Percentiles rank a stretch among this genome's conserved stretches.
Evolutionary conservation across 2,329 filamentous ascomycete genomes (phyloP).

Genomic region (Arthrobotrys megalospora): DNA sequence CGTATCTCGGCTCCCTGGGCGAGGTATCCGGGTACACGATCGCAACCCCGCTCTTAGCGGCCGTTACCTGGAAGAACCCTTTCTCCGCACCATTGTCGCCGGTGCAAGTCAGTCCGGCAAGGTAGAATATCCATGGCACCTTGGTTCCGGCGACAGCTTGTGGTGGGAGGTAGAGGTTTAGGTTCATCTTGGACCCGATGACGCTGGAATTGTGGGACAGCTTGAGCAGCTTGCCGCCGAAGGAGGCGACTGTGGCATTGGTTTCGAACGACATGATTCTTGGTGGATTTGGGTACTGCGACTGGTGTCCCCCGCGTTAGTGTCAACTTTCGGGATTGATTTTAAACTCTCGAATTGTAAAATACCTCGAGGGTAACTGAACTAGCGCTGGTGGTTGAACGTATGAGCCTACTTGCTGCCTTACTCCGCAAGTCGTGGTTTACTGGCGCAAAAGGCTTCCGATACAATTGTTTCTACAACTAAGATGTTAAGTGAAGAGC

Average conservation of each 20-base stretch:
- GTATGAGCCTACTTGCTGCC: constrained; percentile 1
- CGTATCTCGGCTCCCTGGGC: constrained; percentile 83
- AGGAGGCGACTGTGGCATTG: constrained; percentile 88
- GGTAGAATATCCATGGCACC: constrained; percentile 89
- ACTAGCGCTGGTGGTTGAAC: background rate
- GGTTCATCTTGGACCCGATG: constrained; percentile 88
- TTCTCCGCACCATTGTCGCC: constrained; percentile 86
- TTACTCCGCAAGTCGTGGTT: background rate
- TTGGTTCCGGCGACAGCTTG: constrained; percentile 69
- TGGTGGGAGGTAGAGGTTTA: constrained; percentile 88
- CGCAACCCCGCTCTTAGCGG: constrained; percentile 86
- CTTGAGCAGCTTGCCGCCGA: constrained; percentile 95
- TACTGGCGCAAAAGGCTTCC: background rate
- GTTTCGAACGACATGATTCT: constrained; percentile 76
- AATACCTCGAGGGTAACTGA: background rate
- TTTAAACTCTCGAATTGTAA: background rate
- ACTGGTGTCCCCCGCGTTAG: background rate
- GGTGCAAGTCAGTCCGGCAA: constrained; percentile 94
- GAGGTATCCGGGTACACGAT: constrained; percentile 95
- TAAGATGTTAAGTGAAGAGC: constrained; percentile 1
- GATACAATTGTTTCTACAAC: background rate
- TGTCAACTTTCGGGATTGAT: background rate
- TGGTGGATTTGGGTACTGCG: background rate
- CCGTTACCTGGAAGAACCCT: constrained; percentile 91
- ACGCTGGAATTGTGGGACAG: constrained; percentile 85